Evolutionary conservation across 2,329 filamentous ascomycete genomes (phyloP), one percentile per base, ranked within the genome.

Genomic region (Fusarium stilboides): DNA sequence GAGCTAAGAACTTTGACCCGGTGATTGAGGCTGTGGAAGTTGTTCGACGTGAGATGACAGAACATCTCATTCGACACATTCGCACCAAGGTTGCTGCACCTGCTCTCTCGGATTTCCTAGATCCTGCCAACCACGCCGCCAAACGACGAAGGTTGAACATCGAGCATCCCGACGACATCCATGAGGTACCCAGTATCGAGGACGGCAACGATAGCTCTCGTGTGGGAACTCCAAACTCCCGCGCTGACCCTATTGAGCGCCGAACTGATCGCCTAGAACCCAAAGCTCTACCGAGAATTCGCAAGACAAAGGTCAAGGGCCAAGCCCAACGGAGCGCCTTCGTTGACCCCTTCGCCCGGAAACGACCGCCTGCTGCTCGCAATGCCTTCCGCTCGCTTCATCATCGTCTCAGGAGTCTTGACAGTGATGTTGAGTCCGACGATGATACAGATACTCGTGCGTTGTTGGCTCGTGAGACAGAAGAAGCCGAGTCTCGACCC

Each of bases 1-100:
- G 95, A 53, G 94, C 94, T 19, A 91, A 92, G 75, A 92, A 97
- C 77, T 88, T 98, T 69, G 95, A 99, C 78, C 95, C 96, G n/a
- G 93, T 95, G 6, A 82, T 85, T 49, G 95, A 97, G 76, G 95
- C 96, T 34, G 85, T 94, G 39, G 90, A 94, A 65, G 87, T 92
- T 44, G 87, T 98, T 54, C 88, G 91, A 52, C 88, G 89, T 54
- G 94, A 98, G 78, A 84, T 99, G 76, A 90, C 89, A 62, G 92
- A 97, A 76, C 96, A 97, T 78, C 83, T 99, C 36, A 89, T 98
- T 66, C 89, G 92, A 69, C 94, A 98, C 77, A 92, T 98, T 75
- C 94, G 94, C 73, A 92, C 91, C 44, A 92, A 95, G 73, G 90
- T 98, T 47, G 94, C 93, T 10, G 92, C 91, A 8, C 94, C 94